A percentile compares a stretch with the other conserved stretches of the same genome.
Evolutionary conservation across 345 rosid species (phyloP).

Genomic region (Reutealis trisperma): DNA sequence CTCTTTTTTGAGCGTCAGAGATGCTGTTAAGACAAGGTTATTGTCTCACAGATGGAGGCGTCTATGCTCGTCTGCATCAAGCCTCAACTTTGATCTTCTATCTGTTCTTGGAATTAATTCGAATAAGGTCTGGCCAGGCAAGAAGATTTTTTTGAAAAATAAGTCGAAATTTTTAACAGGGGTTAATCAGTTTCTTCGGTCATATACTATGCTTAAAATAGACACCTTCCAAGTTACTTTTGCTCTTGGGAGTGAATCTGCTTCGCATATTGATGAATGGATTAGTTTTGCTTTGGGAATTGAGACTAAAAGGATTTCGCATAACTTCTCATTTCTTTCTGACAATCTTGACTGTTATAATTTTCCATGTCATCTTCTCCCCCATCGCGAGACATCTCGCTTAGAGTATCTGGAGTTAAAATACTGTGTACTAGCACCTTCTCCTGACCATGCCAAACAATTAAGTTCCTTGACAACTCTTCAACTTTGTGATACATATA

Average conservation of each 20-base stretch:
- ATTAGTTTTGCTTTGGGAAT: neutral
- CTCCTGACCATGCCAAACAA: neutral
- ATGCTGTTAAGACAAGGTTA: neutral
- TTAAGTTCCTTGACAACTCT: conserved; percentile 1
- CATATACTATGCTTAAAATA: neutral
- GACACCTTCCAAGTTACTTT: neutral
- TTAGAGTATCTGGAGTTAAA: neutral
- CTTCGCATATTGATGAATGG: neutral
- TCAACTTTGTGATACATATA: neutral
- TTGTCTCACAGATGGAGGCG: neutral
- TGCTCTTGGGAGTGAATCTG: neutral
- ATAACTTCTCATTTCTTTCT: neutral
- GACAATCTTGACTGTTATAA: neutral
- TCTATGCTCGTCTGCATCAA: neutral
- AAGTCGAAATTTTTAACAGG: neutral
- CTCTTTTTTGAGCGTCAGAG: neutral
- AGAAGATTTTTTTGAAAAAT: neutral
- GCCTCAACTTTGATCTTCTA: neutral
- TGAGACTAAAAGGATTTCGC: neutral
- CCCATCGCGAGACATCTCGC: neutral
- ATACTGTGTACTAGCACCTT: neutral
- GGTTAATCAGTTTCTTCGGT: neutral
- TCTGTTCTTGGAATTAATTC: neutral
- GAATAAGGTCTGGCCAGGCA: no score
- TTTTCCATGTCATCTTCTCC: neutral